phyloP scores from a whole-genome alignment of 345 rosid genomes.

The Eucalyptus pauciflora region DNA sequence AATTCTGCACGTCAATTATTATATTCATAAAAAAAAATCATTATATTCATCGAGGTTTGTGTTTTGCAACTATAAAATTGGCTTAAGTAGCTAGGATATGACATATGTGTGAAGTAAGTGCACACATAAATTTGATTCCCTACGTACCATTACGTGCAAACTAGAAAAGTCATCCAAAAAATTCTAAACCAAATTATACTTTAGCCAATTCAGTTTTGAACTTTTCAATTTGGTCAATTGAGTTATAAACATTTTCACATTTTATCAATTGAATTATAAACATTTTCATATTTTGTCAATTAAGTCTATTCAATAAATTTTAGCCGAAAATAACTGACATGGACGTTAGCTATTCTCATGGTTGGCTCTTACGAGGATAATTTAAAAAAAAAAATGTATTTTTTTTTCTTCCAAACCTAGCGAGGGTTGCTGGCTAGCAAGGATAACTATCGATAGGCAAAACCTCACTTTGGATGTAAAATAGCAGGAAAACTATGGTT shows the following conservation, averaged over 20 bases:
- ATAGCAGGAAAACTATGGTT: too few species aligned
- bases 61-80: neutral
- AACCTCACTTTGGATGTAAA: neutral
- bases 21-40: neutral
- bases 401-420: neutral
- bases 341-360: accelerated
- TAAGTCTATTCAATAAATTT: too few species aligned
- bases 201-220: too few species aligned
- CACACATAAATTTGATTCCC: neutral
- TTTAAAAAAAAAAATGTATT: too few species aligned
- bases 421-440: neutral
- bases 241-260: neutral
- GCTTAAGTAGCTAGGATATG: neutral
- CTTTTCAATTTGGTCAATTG: accelerated
- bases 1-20: neutral
- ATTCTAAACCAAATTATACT: neutral
- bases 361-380: accelerated
- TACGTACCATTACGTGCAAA: neutral
- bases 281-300: too few species aligned
- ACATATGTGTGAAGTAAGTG: neutral
- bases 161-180: neutral
- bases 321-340: accelerated
- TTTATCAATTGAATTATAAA: too few species aligned
- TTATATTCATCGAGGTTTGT: neutral
- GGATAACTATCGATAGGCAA: neutral